Base-by-base conservation (phyloP, 2,329 filamentous ascomycete species). In the Bisporella sp. region DNA sequence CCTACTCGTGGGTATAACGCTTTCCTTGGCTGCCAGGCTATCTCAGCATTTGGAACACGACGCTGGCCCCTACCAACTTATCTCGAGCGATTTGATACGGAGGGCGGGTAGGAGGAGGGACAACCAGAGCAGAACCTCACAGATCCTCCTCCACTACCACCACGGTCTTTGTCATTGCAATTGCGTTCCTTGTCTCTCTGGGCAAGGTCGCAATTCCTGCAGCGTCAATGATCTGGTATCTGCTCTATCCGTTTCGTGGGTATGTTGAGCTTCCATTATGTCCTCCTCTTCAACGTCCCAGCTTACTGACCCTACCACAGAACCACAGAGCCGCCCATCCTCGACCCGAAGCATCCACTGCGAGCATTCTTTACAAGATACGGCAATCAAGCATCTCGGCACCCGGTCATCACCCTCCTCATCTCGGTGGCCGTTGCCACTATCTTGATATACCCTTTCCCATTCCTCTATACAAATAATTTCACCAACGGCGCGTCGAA, bases 231-330 rank as follows among this genome's bases (percentile, higher is more conserved):
- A 84, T 88, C 70, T 88, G 84, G 84, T 88, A 86, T 72, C 70
- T 90, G 47, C 72, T 90, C 58, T 89, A 86, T 71, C 85, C 85
- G 64, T 73, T 90, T 59, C 78, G 86, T 77, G 84, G 86, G 85
- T 87, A 70, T 68, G 84, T 77, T 42, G 37, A 28, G 12, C 12
- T 28, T 31, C 45, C 41, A 31, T 45, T 42, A 28, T 21, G 35
- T 4, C 31, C 35, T 40, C 46, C 37, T 39, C 29, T 37, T 7
- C 46, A 32, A 41, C 31, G 32, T 33, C 21, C 21, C 30, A 43
- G 32, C 46, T 35, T 46, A 44, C 46, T 59, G 37, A 55, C 63
- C 41, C 59, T 9, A 11, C 41, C 48, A 30, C 62, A 89, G 85
- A 72, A 90, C 86, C 51, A 86, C 85, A 58, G 81, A 88, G 71